These are phyloP conservation scores for Hippophae rhamnoides DNA, from an alignment of 306 rosid genomes.

Conservation along the genomic window DNA sequence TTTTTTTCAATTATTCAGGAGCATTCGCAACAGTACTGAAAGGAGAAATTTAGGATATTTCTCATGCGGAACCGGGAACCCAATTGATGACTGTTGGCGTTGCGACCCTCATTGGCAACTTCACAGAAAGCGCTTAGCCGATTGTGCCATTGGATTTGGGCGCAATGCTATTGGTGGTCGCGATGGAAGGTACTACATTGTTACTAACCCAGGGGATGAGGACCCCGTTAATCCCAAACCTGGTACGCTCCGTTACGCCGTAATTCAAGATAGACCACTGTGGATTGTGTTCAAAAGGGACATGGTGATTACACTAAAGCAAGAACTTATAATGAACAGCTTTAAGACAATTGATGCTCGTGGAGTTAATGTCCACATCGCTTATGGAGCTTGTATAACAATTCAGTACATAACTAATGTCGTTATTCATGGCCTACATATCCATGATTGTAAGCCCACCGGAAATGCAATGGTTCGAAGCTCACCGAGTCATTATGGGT, in stretches of 20 bases:
- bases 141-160: slow-evolving; percentile 84
- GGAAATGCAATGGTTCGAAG: slow-evolving; percentile 96
- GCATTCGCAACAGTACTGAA: slow-evolving; percentile 51
- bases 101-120: slow-evolving; percentile 69
- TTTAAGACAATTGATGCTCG: slow-evolving; percentile 95
- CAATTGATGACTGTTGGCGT: slow-evolving; percentile 97
- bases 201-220: slow-evolving; percentile 45
- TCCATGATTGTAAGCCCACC: slow-evolving; percentile 79
- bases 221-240: slow-evolving; percentile 67
- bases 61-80: slow-evolving; percentile 85
- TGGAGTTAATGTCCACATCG: slow-evolving; percentile 82
- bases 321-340: slow-evolving; percentile 91
- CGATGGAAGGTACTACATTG: slow-evolving; percentile 71
- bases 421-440: slow-evolving; percentile 76
- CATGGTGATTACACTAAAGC: slow-evolving; percentile 87
- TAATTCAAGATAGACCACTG: slow-evolving; percentile 68
- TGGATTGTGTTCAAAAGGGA: slow-evolving; percentile 97
- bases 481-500: slow-evolving; percentile 85
- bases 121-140: slow-evolving; percentile 56
- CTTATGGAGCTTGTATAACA: slow-evolving; percentile 81
- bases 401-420: slow-evolving; percentile 77
- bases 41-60: slow-evolving; percentile 68
- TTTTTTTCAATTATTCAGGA: slow-evolving; percentile 29
- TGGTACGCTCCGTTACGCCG: slow-evolving; percentile 92
- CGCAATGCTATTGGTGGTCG: slow-evolving; percentile 91